Conservation (phyloP, 306 rosid genomes). For the Fagus crenata region DNA sequence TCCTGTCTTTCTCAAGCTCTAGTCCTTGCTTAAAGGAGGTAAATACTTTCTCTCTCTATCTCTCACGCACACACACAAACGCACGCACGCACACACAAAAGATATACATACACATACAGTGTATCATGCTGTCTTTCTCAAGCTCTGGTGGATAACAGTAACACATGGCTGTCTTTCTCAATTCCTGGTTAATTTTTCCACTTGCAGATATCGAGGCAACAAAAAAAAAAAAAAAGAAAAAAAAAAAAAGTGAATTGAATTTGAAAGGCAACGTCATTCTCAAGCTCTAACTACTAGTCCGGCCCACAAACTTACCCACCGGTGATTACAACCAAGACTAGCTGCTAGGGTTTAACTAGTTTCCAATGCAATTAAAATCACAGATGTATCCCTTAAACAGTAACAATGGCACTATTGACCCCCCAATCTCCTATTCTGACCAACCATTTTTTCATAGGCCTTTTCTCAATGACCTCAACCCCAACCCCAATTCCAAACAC, state of each 20-base stretch:
- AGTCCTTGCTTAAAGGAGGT: constrained; percentile 31
- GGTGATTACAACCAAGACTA: constrained; percentile 17
- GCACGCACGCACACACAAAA: background rate
- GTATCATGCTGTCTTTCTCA: constrained; percentile 37
- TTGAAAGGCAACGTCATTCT: constrained; percentile 42
- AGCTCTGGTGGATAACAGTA: constrained; percentile 17
- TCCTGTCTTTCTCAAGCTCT: constrained; percentile 65
- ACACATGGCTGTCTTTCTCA: constrained; percentile 49
- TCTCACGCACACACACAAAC: background rate
- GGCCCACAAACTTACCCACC: background rate
- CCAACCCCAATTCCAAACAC: constrained; percentile 34
- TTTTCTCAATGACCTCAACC: constrained; percentile 37
- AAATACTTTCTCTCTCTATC: constrained; percentile 24
- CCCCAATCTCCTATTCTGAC: constrained; percentile 42
- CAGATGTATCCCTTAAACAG: constrained; percentile 57
- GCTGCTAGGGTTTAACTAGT: constrained; percentile 37
- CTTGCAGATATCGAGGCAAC: constrained; percentile 11
- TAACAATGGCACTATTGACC: constrained; percentile 36
- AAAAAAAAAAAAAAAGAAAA: constrained; percentile 26
- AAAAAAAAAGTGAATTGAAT: constrained; percentile 23
- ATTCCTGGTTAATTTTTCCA: background rate
- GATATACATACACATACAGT: constrained; percentile 1
- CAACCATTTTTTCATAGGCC: constrained; percentile 39
- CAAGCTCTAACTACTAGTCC: constrained; percentile 28
- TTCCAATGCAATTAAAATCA: constrained; percentile 28